These are phyloP conservation scores for Pythium volutum DNA, from an alignment of 352 stramenopile species.

Conservation along the genomic window DNA sequence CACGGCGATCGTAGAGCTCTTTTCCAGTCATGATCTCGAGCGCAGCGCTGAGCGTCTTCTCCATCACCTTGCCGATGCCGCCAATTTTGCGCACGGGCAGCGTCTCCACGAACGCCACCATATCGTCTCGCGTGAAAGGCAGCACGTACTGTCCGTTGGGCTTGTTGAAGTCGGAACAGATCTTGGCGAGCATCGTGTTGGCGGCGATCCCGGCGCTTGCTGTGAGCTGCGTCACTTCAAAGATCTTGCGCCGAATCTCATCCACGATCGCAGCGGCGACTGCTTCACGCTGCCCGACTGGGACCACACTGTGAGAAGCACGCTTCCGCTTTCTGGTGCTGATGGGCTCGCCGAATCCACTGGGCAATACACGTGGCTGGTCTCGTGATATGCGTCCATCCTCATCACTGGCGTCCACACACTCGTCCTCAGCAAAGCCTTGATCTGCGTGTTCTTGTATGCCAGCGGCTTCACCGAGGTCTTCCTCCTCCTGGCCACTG, in stretches of 20 bases:
- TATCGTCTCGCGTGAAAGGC: constrained; percentile 56
- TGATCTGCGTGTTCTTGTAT: neutral
- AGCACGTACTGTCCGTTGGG: constrained; percentile 95
- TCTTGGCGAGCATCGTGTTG: constrained; percentile 94
- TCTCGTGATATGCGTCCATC: neutral
- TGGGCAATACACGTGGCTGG: neutral
- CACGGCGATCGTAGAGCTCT: constrained; percentile 66
- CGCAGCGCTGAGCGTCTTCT: constrained; percentile 84
- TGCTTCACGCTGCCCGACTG: constrained; percentile 22
- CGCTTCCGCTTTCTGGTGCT: constrained; percentile 16
- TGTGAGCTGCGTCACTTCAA: constrained; percentile 87
- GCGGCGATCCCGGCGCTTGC: constrained; percentile 91
- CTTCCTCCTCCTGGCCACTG: constrained; percentile 12
- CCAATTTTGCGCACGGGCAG: constrained; percentile 91
- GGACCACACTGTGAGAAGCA: neutral
- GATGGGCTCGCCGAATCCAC: neutral
- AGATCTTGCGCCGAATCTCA: constrained; percentile 85
- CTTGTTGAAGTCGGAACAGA: constrained; percentile 96
- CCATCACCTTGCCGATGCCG: constrained; percentile 95
- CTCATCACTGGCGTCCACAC: neutral
- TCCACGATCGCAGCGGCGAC: constrained; percentile 64
- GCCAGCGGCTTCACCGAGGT: neutral
- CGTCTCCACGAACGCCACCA: constrained; percentile 88
- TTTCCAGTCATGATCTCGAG: constrained; percentile 85
- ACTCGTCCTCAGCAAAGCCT: neutral